Base-by-base conservation (phyloP, 495 filamentous ascomycete species). In the Penicillium atrosanguineum region DNA sequence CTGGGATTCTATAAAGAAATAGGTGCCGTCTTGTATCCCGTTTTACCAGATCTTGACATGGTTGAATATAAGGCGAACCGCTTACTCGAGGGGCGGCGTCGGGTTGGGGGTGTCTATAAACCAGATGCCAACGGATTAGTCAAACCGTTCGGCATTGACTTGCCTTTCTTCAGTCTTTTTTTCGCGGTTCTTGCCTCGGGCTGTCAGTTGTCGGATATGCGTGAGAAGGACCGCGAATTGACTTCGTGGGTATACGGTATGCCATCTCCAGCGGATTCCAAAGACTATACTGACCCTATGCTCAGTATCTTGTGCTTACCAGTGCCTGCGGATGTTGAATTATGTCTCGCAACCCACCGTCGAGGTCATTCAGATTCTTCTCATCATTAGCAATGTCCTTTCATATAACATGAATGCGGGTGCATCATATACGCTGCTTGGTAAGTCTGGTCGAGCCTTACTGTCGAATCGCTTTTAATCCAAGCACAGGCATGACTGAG, bases 101-200 rank as follows among this genome's bases (percentile, higher is more conserved):
- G 64, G 71, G 76, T 64, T 62, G 77, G 62, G 60, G 79, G 60
- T 63, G 69, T 68, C 11, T 71, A 72, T 61, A 66, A 60, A 48
- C 68, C 71, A 19, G 67, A 70, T 54, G 64, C 58, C 19, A 66
- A 71, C 55, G 69, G 69, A 14, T 42, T 68, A 52, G 62, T 75
- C 21, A 70, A 69, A 40, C 75, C 75, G 16, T 78, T 73, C 51
- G 75, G 74, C 40, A 70, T 75, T 66, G 67, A 60, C 51, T 47
- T 79, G 46, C 46, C 65, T 29, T 76, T 68, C 49, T 63, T 69
- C 50, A 72, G 68, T 50, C 60, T 76, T 46, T 67, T 92, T 7
- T 93, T 95, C 69, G 88, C 88, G 19, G 85, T 90, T 6, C 77
- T 95, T 39, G 90, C 88, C 0, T 89, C 88, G 31, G 88, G 88